Percentiles rank a stretch among this genome's conserved stretches.
phyloP scores from a whole-genome alignment of 1,284 basidiomycete genomes.

The Boletus mariae region DNA sequence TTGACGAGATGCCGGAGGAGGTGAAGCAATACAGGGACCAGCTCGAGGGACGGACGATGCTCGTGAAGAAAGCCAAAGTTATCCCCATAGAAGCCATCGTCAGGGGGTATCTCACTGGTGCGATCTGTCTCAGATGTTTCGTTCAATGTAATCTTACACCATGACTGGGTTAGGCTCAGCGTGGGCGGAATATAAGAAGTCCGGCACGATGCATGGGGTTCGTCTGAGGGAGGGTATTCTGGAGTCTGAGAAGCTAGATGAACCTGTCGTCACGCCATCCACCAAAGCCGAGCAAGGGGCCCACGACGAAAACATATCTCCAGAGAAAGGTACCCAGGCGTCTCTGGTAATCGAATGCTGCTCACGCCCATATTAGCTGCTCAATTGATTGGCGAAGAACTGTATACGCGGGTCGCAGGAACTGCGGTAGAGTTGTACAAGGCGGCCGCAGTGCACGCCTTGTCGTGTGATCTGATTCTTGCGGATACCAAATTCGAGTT shows the following conservation, averaged over 20 bases:
- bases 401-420: slow-evolving; percentile 60
- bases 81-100: slow-evolving; percentile 97
- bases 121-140: slow-evolving; percentile 22
- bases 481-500: slow-evolving; percentile 96
- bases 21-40: slow-evolving; percentile 67
- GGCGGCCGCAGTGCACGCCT: slow-evolving; percentile 77
- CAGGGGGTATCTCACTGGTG: slow-evolving; percentile 92
- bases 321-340: slow-evolving; percentile 63
- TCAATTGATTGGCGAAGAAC: slow-evolving; percentile 61
- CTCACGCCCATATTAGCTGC: slow-evolving; percentile 43
- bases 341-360: not conserved
- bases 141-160: slow-evolving; percentile 9
- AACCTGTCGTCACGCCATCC: slow-evolving; percentile 92
- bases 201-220: slow-evolving; percentile 88
- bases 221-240: slow-evolving; percentile 70
- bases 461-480: slow-evolving; percentile 84
- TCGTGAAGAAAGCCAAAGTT: slow-evolving; percentile 87
- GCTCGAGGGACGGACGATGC: slow-evolving; percentile 85
- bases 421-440: slow-evolving; percentile 70
- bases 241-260: slow-evolving; percentile 82
- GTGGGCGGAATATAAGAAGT: slow-evolving; percentile 91
- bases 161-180: slow-evolving; percentile 68
- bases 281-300: slow-evolving; percentile 95
- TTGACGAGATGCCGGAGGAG: slow-evolving; percentile 73
- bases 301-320: slow-evolving; percentile 98